phyloP scores from a whole-genome alignment of 2,329 filamentous ascomycete species.

The Cladosporium sphaerospermum region DNA sequence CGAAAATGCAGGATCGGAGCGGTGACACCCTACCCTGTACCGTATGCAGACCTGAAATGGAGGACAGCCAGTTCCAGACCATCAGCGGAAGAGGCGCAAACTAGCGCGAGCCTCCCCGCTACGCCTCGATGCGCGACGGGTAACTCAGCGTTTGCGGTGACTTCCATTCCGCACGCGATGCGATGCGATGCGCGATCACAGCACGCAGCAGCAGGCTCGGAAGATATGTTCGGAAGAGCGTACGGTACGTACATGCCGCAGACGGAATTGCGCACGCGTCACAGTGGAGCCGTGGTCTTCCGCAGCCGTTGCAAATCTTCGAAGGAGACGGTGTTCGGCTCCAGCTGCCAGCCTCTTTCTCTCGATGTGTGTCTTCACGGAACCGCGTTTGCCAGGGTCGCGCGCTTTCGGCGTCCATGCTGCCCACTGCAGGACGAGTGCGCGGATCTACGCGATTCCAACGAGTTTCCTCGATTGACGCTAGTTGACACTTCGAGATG shows the following conservation, averaged over 20 bases:
- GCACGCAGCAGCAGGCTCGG: not conserved
- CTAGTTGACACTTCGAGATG: too few species aligned
- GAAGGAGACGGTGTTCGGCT: too few species aligned
- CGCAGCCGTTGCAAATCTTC: too few species aligned
- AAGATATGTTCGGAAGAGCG: not conserved
- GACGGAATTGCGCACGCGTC: not conserved
- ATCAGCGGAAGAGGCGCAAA: slow-evolving; percentile 9
- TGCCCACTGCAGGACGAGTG: too few species aligned
- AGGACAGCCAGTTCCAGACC: not conserved
- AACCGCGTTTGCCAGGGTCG: too few species aligned
- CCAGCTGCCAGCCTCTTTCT: too few species aligned
- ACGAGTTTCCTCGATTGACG: too few species aligned
- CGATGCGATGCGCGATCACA: not conserved
- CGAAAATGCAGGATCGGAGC: not conserved
- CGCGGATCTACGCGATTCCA: too few species aligned
- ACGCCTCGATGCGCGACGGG: not conserved
- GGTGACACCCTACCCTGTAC: not conserved
- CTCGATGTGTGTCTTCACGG: too few species aligned
- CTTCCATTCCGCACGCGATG: too few species aligned
- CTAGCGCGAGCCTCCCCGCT: slow-evolving; percentile 7
- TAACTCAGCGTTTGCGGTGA: not conserved
- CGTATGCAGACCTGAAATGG: too few species aligned
- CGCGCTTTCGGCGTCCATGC: too few species aligned
- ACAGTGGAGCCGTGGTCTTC: not conserved
- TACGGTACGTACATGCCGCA: not conserved